These are phyloP conservation scores for Millerago galiae DNA, from an alignment of 805 yeast genomes.

Conservation along the genomic window DNA sequence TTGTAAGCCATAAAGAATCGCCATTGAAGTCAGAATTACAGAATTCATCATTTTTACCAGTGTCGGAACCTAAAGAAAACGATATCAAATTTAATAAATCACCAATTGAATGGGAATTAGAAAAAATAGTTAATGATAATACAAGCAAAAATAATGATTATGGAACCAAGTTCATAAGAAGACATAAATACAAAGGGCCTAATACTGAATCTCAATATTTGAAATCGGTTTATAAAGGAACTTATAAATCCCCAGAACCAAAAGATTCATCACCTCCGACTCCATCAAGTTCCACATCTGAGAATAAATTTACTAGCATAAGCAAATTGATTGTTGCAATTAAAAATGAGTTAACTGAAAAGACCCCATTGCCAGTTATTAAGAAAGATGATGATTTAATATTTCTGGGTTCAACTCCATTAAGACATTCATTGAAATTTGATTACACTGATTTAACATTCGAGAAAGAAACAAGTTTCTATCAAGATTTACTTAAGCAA, in stretches of 20 bases:
- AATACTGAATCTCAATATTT: constrained; percentile 24
- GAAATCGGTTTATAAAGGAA: constrained; percentile 28
- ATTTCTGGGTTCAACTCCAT: not conserved
- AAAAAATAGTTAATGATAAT: not conserved
- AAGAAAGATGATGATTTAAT: not conserved
- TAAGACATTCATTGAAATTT: constrained; percentile 15
- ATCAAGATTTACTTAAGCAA: constrained; percentile 38
- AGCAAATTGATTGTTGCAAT: no score
- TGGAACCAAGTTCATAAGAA: constrained; percentile 31
- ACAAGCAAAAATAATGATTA: constrained; percentile 18
- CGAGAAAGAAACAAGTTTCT: constrained; percentile 34
- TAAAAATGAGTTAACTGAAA: not conserved
- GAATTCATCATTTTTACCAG: constrained; percentile 10
- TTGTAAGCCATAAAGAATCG: not conserved
- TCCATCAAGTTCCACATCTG: constrained; percentile 15
- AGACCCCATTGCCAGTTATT: not conserved
- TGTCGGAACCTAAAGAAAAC: constrained; percentile 7
- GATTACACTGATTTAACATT: constrained; percentile 25
- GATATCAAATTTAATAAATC: constrained; percentile 16
- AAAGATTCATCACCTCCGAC: constrained; percentile 14
- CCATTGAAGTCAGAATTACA: constrained; percentile 11
- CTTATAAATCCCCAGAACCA: constrained; percentile 28
- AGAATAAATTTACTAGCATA: no score
- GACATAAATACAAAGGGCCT: constrained; percentile 12
- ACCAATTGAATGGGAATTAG: constrained; percentile 20